Percentiles rank a stretch among this genome's conserved stretches.
Conservation (phyloP, 2,329 filamentous ascomycete genomes). For the Cercospora beticola region DNA sequence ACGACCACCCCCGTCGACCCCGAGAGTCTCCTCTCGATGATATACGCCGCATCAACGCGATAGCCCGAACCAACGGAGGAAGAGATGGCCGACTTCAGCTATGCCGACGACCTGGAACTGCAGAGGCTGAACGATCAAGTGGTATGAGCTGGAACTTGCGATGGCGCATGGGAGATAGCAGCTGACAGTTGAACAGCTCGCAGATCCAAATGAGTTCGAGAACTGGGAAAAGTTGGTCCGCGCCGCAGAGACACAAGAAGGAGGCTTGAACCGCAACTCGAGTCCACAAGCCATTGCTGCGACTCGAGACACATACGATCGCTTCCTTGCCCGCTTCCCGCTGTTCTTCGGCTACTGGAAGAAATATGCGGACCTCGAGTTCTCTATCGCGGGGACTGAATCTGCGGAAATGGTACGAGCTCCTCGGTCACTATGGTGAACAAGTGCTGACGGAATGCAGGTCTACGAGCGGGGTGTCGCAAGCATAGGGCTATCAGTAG, state of each 20-base stretch:
- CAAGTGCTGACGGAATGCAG: constrained; percentile 48
- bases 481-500: constrained; percentile 88
- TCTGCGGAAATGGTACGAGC: constrained; percentile 85
- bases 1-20: neutral
- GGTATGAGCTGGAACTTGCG: constrained; percentile 20
- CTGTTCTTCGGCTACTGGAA: constrained; percentile 99
- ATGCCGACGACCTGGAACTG: constrained; percentile 35
- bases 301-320: constrained; percentile 83
- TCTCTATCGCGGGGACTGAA: constrained; percentile 94
- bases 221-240: constrained; percentile 90
- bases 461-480: constrained; percentile 94
- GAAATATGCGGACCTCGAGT: constrained; percentile 97
- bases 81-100: constrained; percentile 37
- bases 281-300: constrained; percentile 89
- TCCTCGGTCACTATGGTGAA: constrained; percentile 26
- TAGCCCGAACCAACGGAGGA: neutral
- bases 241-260: constrained; percentile 80
- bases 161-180: neutral
- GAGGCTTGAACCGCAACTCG: constrained; percentile 93
- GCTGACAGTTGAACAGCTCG: constrained; percentile 45
- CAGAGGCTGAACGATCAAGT: constrained; percentile 35
- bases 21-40: constrained; percentile 5
- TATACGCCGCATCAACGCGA: neutral
- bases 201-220: constrained; percentile 87
- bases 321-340: constrained; percentile 91